Evolutionary conservation across 306 rosid genomes (phyloP).

Genomic region (Luffa acutangula): DNA sequence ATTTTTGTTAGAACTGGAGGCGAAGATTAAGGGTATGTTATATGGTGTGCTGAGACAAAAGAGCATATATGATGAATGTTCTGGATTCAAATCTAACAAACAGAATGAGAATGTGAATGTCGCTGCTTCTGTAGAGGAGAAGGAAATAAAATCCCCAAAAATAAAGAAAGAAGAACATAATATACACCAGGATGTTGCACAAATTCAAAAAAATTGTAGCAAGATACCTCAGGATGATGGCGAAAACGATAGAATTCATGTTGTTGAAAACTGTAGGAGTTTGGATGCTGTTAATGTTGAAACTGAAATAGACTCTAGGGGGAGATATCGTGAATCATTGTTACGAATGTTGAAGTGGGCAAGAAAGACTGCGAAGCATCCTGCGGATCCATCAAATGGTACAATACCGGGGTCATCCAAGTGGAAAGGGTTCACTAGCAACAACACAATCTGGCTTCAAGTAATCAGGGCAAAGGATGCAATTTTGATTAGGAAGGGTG

Average conservation of each 20-base stretch:
- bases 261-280: slow-evolving; percentile 7
- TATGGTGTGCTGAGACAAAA: not conserved
- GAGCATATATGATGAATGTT: slow-evolving; percentile 13
- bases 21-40: slow-evolving; percentile 35
- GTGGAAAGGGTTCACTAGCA: slow-evolving; percentile 39
- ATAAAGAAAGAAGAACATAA: slow-evolving; percentile 11
- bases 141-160: slow-evolving; percentile 15
- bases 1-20: slow-evolving; percentile 38
- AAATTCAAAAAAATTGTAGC: slow-evolving; percentile 13
- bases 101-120: slow-evolving; percentile 14
- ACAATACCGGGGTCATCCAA: slow-evolving; percentile 44
- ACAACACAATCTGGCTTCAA: slow-evolving; percentile 40
- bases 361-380: slow-evolving; percentile 35
- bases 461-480: slow-evolving; percentile 46
- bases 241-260: not conserved
- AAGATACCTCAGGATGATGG: not conserved
- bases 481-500: slow-evolving; percentile 22
- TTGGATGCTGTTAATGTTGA: slow-evolving; percentile 17
- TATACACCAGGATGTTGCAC: not conserved
- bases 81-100: slow-evolving; percentile 19
- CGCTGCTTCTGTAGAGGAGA: slow-evolving; percentile 9
- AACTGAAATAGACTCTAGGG: slow-evolving; percentile 21
- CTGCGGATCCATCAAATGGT: slow-evolving; percentile 33
- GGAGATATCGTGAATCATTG: slow-evolving; percentile 54
- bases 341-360: slow-evolving; percentile 69